A percentile compares a stretch with the other conserved stretches of the same genome.
Conservation (phyloP, 1,139 yeast genomes). For the Scheffersomyces titani region DNA sequence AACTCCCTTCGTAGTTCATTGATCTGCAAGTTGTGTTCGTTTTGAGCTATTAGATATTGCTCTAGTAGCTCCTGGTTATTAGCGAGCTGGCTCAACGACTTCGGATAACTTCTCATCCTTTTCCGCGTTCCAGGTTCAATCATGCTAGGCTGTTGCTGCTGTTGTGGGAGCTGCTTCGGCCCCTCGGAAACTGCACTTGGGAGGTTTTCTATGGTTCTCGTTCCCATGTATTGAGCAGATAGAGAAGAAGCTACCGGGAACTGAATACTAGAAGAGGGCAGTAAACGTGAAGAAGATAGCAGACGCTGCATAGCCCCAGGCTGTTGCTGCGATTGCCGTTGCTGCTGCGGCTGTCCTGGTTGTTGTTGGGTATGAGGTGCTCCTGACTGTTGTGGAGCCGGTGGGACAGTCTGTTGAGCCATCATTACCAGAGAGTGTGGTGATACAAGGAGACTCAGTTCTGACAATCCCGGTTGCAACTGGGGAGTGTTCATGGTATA, state of each 20-base stretch:
- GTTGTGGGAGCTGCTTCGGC: slow-evolving; percentile 2
- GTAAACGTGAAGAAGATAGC: neutral
- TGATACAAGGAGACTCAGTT: neutral
- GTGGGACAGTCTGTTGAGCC: neutral
- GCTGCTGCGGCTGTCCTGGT: slow-evolving; percentile 3
- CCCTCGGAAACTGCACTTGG: neutral
- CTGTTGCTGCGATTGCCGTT: slow-evolving; percentile 4
- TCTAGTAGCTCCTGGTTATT: slow-evolving; percentile 4
- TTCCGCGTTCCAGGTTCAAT: neutral
- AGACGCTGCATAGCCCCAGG: neutral
- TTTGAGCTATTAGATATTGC: slow-evolving; percentile 8
- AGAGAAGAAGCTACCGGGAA: neutral
- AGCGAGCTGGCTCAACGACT: neutral
- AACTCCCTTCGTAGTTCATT: slow-evolving; percentile 8
- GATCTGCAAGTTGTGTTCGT: slow-evolving; percentile 6
- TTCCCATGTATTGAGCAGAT: neutral
- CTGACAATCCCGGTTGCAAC: neutral
- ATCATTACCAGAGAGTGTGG: neutral
- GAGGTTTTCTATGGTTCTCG: neutral
- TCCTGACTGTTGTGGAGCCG: neutral
- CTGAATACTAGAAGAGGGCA: neutral
- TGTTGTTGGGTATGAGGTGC: neutral
- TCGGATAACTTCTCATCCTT: neutral
- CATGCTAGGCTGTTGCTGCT: slow-evolving; percentile 3
- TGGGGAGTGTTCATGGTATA: neutral